Conservation (phyloP, 2,329 filamentous ascomycete species). For the Cadophora luteo-olivacea region DNA sequence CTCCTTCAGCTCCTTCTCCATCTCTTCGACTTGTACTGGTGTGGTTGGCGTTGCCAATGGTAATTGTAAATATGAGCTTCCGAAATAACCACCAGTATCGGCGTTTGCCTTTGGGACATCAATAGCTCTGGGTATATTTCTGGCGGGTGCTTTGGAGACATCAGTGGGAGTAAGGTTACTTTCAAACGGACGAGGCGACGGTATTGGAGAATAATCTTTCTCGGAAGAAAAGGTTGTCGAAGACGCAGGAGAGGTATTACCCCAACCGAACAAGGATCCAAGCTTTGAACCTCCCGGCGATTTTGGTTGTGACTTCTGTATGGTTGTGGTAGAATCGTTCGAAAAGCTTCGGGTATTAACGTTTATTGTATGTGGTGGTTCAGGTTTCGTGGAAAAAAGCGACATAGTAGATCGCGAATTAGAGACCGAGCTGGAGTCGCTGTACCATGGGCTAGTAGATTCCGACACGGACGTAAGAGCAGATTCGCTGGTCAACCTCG, state of each 20-base stretch:
- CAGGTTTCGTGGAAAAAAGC: conserved; percentile 44
- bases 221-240: conserved; percentile 68
- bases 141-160: conserved; percentile 34
- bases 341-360: conserved; percentile 35
- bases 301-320: conserved; percentile 49
- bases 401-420: conserved; percentile 44
- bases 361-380: conserved; percentile 42
- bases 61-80: conserved; percentile 41
- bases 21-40: conserved; percentile 73
- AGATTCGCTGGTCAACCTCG: conserved; percentile 41
- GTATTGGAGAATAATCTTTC: conserved; percentile 61
- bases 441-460: conserved; percentile 41
- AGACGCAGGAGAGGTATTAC: conserved; percentile 58
- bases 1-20: conserved; percentile 93
- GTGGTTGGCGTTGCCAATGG: conserved; percentile 47
- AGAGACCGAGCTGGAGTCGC: conserved; percentile 38
- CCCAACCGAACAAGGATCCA: conserved; percentile 73
- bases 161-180: conserved; percentile 40
- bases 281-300: conserved; percentile 59
- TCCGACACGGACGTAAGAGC: conserved; percentile 39
- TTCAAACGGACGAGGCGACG: conserved; percentile 57
- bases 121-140: conserved; percentile 47
- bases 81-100: conserved; percentile 49
- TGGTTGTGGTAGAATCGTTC: conserved; percentile 39
- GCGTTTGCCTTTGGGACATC: conserved; percentile 45